These are phyloP conservation scores for Lentinus tigrinus DNA, from an alignment of 768 basidiomycete species.

Conservation along the genomic window DNA sequence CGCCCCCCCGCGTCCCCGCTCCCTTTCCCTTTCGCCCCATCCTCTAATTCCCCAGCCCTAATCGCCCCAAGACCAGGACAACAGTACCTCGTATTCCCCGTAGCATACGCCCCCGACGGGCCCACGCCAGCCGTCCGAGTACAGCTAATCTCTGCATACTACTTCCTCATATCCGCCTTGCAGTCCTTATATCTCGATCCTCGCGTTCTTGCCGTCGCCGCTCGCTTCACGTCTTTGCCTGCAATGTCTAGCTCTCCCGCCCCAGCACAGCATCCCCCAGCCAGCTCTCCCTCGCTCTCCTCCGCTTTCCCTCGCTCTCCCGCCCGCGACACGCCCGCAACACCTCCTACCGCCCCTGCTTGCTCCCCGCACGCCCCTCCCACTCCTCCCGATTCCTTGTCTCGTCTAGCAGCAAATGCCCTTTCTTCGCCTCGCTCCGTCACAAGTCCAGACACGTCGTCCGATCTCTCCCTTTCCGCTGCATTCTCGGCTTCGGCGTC, in stretches of 20 bases:
- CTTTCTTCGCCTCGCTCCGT: slow-evolving; percentile 1
- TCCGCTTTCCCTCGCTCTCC: slow-evolving; percentile 12
- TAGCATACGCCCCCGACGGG: slow-evolving; percentile 2
- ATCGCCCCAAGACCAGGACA: slow-evolving; percentile 6
- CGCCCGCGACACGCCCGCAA: slow-evolving; percentile 13
- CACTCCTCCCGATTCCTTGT: slow-evolving; percentile 14
- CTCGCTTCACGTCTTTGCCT: not conserved
- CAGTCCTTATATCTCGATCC: not conserved
- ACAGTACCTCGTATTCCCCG: slow-evolving; percentile 5
- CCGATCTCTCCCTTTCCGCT: slow-evolving; percentile 5
- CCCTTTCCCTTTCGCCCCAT: slow-evolving; percentile 7
- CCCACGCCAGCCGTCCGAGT: slow-evolving; percentile 5
- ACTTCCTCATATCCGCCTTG: slow-evolving; percentile 3
- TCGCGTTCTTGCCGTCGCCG: not conserved
- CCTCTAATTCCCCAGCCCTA: slow-evolving; percentile 7
- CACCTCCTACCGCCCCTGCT: not conserved
- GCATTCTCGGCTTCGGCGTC: slow-evolving; percentile 15
- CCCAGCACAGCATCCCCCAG: slow-evolving; percentile 11
- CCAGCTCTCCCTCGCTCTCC: slow-evolving; percentile 14
- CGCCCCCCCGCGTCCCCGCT: slow-evolving; percentile 14
- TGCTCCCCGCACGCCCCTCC: slow-evolving; percentile 6
- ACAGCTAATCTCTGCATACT: slow-evolving; percentile 21
- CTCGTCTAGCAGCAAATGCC: not conserved
- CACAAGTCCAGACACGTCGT: slow-evolving; percentile 4
- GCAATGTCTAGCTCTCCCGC: slow-evolving; percentile 14